Evolutionary conservation across 768 basidiomycete species (phyloP), one percentile per base, ranked within the genome.

Genomic region (Rhizopogon vinicolor): DNA sequence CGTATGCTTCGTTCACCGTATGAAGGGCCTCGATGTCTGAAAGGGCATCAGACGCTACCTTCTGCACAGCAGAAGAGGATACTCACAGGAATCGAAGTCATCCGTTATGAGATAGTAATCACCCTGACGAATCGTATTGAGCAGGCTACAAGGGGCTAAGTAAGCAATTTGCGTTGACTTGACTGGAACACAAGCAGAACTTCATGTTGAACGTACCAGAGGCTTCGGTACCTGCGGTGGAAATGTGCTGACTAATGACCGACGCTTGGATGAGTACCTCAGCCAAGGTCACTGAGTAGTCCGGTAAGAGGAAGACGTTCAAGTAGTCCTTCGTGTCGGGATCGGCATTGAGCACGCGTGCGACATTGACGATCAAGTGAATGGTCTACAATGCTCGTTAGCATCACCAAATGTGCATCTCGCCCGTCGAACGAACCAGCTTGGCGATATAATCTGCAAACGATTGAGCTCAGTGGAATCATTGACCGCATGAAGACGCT

Each of bases 241-340:
- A 94, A 71, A 99, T 98, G 71, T 98, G 96, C 67, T 97, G 92
- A 58, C 85, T 88, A 74, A 98, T 89, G 69, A 98, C 94, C 31
- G 89, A 88, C 12, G 96, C 91, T n/a, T 89, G 91, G 57, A 93
- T 90, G 61, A 94, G 77, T 25, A 94, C 74, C 66, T 93, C 91
- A 1, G 91, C 89, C 44, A 90, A 71, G 44, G 87, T 88, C 40
- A 90, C 92, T 1, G 86, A 89, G 74, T 99, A 99, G 68, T 98
- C 96, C 0, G 97, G 95, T 18, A 99, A 79, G 88, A 98, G 98
- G 77, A 88, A 91, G 58, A 98, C 79, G 44, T 85, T 84, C 60
- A 98, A 85, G 60, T 89, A 85, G 57, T 91, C 86, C 62, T 85
- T 87, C 31, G 93, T 90, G 51, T 97, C 94, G 1, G 89, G 85